Evolutionary conservation across 129 eudicot species (phyloP).

Genomic region (Flaveria ramosissima): DNA sequence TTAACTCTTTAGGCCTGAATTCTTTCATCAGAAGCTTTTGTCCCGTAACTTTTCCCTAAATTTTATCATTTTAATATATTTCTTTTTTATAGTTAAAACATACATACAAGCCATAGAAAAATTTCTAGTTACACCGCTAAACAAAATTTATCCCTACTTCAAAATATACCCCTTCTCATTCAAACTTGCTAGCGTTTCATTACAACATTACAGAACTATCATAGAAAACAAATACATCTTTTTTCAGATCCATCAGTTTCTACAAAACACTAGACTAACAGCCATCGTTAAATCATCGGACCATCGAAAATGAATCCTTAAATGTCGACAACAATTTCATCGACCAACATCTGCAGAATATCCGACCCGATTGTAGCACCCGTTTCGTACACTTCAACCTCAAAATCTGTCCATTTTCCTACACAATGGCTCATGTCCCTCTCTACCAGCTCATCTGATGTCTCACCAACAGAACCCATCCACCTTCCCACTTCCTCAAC

Average conservation of each 20-base stretch:
- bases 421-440: constrained; percentile 65
- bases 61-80: no score
- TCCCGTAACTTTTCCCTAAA: no score
- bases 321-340: constrained; percentile 65
- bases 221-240: background rate
- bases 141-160: background rate
- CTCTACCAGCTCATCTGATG: constrained; percentile 60
- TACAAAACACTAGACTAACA: constrained; percentile 23
- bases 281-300: background rate
- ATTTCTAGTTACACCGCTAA: no score
- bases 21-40: no score
- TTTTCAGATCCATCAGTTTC: constrained; percentile 24
- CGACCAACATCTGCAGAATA: constrained; percentile 54
- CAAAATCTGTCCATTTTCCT: constrained; percentile 69
- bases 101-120: no score
- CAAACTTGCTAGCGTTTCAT: constrained; percentile 22
- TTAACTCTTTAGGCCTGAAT: no score
- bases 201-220: constrained; percentile 10
- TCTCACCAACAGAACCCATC: constrained; percentile 53
- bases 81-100: no score
- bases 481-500: constrained; percentile 70
- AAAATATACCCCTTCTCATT: background rate
- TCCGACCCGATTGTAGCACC: constrained; percentile 49
- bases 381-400: constrained; percentile 55
- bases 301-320: background rate